A percentile compares a stretch with the other conserved stretches of the same genome.
phyloP scores from a whole-genome alignment of 345 rosid species.

The Dipteronia sinensis region DNA sequence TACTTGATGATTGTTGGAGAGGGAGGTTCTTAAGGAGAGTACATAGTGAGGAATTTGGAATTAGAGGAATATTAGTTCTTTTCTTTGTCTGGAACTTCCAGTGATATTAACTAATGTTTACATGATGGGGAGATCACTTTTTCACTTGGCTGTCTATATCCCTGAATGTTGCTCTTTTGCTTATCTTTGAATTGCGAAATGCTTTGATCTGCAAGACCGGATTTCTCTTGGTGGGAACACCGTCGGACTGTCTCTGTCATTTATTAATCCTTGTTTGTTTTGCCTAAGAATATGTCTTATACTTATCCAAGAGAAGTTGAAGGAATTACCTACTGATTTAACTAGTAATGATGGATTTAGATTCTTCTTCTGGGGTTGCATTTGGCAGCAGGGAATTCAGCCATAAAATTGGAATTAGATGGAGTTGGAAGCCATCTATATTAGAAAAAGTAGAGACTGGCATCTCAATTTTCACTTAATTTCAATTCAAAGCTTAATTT shows the following conservation, averaged over 20 bases:
- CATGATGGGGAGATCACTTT: background rate
- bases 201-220: background rate
- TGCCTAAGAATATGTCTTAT: background rate
- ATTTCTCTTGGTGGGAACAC: background rate
- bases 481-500: background rate
- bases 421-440: background rate
- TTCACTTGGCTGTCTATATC: background rate
- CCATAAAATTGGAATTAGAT: background rate
- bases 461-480: background rate
- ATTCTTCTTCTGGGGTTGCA: background rate
- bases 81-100: background rate
- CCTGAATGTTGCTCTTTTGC: background rate
- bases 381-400: background rate
- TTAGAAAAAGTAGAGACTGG: background rate
- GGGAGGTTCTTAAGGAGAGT: background rate
- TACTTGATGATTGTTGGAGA: background rate
- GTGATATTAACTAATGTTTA: background rate
- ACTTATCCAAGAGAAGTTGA: background rate
- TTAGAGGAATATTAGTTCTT: background rate
- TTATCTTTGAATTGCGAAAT: background rate
- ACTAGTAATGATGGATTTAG: background rate
- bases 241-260: background rate
- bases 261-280: background rate
- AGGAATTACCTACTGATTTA: background rate
- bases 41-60: background rate